A percentile compares a stretch with the other conserved stretches of the same genome.
Conservation (phyloP, 805 yeast species). For the Sungouiozyma intestinalis region DNA sequence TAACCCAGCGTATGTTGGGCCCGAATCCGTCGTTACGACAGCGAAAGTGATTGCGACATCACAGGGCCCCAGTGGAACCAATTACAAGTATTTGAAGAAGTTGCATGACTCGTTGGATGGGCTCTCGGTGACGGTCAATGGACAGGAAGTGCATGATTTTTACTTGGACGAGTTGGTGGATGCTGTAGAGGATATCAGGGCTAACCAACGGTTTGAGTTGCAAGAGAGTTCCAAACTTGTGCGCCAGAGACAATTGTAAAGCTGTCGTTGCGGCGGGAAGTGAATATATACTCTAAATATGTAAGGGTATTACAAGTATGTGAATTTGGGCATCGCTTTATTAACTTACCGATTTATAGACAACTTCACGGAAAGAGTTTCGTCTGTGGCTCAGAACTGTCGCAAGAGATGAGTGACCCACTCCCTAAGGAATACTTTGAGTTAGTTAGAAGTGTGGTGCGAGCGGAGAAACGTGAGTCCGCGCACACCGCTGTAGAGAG, state of each 20-base stretch:
- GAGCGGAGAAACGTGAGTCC: constrained; percentile 14
- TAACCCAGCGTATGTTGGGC: constrained; percentile 78
- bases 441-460: constrained; percentile 20
- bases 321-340: background rate
- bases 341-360: background rate
- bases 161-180: constrained; percentile 33
- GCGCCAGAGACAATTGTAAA: background rate
- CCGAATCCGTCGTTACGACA: constrained; percentile 50
- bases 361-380: too few species aligned
- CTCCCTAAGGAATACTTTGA: constrained; percentile 26
- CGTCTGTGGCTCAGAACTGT: too few species aligned
- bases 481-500: constrained; percentile 1
- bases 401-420: constrained; percentile 14
- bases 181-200: constrained; percentile 15
- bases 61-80: constrained; percentile 75
- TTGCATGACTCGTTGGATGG: constrained; percentile 41
- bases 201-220: background rate
- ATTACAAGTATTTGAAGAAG: constrained; percentile 55
- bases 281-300: background rate
- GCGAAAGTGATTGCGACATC: constrained; percentile 49
- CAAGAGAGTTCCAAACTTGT: background rate
- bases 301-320: background rate
- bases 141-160: constrained; percentile 25
- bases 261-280: background rate
- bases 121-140: constrained; percentile 16